phyloP scores from a whole-genome alignment of 2,329 filamentous ascomycete genomes.

The Ampelomyces quisqualis region DNA sequence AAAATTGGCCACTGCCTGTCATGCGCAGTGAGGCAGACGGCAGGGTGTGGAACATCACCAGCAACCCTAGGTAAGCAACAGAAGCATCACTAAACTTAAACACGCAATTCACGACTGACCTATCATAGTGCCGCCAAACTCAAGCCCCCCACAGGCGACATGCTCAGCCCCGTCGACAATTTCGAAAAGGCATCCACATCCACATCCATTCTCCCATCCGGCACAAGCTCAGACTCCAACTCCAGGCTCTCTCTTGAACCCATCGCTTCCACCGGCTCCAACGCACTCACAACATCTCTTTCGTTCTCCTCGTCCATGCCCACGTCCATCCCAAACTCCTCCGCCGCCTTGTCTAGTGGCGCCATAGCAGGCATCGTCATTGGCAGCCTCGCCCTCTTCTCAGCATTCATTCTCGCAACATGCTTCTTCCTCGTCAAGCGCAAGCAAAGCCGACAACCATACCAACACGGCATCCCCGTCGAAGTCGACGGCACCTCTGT shows the following conservation, averaged over 20 bases:
- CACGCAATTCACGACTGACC: background rate
- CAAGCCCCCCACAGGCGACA: slow-evolving; percentile 2
- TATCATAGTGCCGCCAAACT: background rate
- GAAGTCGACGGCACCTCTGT: background rate
- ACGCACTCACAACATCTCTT: background rate
- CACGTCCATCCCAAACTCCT: background rate
- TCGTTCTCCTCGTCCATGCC: background rate
- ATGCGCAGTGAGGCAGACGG: slow-evolving; percentile 10
- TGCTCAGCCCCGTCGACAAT: background rate
- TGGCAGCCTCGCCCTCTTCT: slow-evolving; percentile 4
- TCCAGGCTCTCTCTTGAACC: background rate
- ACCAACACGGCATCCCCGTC: background rate
- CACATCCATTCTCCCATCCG: background rate
- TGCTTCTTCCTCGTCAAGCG: slow-evolving; percentile 3
- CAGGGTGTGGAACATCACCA: slow-evolving; percentile 12
- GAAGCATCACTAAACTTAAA: background rate
- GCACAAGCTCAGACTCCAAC: background rate
- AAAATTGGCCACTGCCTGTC: background rate
- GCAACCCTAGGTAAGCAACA: slow-evolving; percentile 9
- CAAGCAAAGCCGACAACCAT: background rate
- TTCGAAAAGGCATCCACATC: background rate
- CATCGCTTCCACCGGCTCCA: background rate
- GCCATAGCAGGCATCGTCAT: slow-evolving; percentile 15
- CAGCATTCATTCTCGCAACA: background rate
- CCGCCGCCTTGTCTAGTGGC: slow-evolving; percentile 8